Evolutionary conservation across 2,329 filamentous ascomycete genomes (phyloP).

Genomic region (Colletotrichum falcatum): DNA sequence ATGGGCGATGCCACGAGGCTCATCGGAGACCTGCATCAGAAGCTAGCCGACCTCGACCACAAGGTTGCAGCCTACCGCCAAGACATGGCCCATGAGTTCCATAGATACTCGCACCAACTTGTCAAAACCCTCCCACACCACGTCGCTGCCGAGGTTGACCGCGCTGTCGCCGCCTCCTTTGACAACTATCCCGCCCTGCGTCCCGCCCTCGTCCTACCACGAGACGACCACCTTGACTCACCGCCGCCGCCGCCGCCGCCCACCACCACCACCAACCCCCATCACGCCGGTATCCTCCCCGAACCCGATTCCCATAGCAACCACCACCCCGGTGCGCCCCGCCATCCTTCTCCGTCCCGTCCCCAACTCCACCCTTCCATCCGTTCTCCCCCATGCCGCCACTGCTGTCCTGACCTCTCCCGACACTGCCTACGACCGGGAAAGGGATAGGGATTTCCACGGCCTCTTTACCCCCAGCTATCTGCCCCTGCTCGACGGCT

Average conservation of each 20-base stretch:
- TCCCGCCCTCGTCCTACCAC: constrained; percentile 49
- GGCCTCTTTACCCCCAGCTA: constrained; percentile 73
- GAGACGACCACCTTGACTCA: constrained; percentile 49
- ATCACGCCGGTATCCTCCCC: constrained; percentile 26
- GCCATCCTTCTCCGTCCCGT: constrained; percentile 20
- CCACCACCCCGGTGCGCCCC: constrained; percentile 21
- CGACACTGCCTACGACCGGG: constrained; percentile 51
- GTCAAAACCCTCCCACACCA: constrained; percentile 61
- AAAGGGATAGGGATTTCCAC: constrained; percentile 69
- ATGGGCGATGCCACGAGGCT: constrained; percentile 64
- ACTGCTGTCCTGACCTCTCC: constrained; percentile 35
- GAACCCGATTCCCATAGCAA: constrained; percentile 11
- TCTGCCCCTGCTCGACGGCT: constrained; percentile 69
- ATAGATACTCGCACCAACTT: constrained; percentile 63
- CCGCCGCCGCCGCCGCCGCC: constrained; percentile 46
- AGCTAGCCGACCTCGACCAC: constrained; percentile 67
- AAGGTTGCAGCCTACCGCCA: constrained; percentile 68
- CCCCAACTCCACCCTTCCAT: constrained; percentile 33
- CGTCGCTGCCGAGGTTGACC: constrained; percentile 59
- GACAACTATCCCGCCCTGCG: constrained; percentile 60
- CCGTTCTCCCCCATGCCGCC: constrained; percentile 30
- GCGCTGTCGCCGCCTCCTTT: constrained; percentile 59
- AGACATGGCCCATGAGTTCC: constrained; percentile 69
- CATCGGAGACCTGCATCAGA: constrained; percentile 63
- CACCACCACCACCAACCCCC: no score